Percentiles rank a stretch among this genome's conserved stretches.
Conservation (phyloP, 441 rosid genomes). For the Erysimum cheiri region DNA sequence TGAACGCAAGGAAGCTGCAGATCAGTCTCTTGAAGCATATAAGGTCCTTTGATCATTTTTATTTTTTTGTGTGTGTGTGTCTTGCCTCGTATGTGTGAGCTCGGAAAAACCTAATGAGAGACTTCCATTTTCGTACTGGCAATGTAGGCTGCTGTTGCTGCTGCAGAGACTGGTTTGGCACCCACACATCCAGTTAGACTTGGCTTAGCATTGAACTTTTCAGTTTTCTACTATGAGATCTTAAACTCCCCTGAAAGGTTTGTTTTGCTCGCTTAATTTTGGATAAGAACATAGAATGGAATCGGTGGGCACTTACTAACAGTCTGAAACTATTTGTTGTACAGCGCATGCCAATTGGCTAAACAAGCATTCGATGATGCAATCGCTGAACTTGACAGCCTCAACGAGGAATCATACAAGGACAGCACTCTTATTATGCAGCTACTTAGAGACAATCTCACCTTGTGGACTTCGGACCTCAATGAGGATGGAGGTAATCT, state of each 20-base stretch:
- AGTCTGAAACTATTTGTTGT: slow-evolving; percentile 31
- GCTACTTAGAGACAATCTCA: slow-evolving; percentile 88
- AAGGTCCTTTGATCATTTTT: slow-evolving; percentile 53
- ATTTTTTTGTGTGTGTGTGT: not conserved
- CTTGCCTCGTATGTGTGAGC: not conserved
- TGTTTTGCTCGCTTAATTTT: not conserved
- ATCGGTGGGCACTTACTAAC: slow-evolving; percentile 17
- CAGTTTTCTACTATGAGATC: slow-evolving; percentile 96
- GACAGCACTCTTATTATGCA: slow-evolving; percentile 92
- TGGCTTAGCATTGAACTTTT: slow-evolving; percentile 91
- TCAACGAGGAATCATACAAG: slow-evolving; percentile 85
- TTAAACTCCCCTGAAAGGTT: slow-evolving; percentile 90
- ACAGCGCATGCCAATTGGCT: slow-evolving; percentile 89
- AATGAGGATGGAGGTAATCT: slow-evolving; percentile 76
- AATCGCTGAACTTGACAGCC: slow-evolving; percentile 84
- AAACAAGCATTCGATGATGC: slow-evolving; percentile 92
- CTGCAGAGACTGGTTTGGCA: slow-evolving; percentile 69
- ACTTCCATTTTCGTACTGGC: slow-evolving; percentile 18
- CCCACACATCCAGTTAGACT: slow-evolving; percentile 97
- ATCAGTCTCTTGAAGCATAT: slow-evolving; percentile 86
- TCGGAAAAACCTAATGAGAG: not conserved
- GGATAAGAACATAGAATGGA: not conserved
- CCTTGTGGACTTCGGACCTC: slow-evolving; percentile 82
- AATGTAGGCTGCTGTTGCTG: slow-evolving; percentile 71
- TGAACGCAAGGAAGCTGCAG: slow-evolving; percentile 88